Conservation (phyloP, 495 filamentous ascomycete species). For the Penicillium lagena region DNA sequence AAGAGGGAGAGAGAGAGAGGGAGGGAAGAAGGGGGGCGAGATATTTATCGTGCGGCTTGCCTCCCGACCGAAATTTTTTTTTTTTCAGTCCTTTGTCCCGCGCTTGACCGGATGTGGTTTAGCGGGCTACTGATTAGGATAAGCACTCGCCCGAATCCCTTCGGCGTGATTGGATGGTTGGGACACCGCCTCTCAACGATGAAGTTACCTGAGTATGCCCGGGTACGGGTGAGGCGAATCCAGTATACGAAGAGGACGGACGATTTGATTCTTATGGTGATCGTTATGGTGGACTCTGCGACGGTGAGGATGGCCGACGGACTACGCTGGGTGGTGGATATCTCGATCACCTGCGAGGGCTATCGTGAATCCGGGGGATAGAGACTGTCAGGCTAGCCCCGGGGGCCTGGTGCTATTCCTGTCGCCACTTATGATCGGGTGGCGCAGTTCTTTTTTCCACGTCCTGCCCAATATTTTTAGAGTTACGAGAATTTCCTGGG, state of each 20-base stretch:
- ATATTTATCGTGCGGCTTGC: constrained; percentile 44
- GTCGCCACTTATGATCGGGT: constrained; percentile 15
- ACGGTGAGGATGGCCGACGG: too few species aligned
- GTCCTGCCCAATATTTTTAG: constrained; percentile 2
- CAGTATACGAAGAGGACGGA: neutral
- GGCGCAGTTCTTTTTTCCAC: constrained; percentile 11
- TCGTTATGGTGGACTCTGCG: too few species aligned
- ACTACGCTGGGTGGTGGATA: too few species aligned
- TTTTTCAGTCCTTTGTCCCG: constrained; percentile 21
- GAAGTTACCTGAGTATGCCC: neutral
- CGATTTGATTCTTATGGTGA: too few species aligned
- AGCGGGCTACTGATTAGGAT: constrained; percentile 1
- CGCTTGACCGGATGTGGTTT: constrained; percentile 7
- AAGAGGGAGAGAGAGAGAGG: constrained; percentile 23
- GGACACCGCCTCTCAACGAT: neutral
- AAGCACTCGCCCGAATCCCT: constrained; percentile 8
- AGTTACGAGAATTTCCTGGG: neutral
- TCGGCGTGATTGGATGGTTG: constrained; percentile 4
- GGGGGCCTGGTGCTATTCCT: neutral
- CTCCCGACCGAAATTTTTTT: constrained; percentile 20
- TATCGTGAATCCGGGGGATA: constrained; percentile 6
- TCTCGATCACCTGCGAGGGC: too few species aligned
- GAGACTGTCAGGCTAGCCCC: neutral
- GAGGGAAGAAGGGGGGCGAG: constrained; percentile 27
- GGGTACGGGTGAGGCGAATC: neutral